These are phyloP conservation scores for Rhodomyrtus psidioides DNA, from an alignment of 441 rosid species.

Conservation along the genomic window DNA sequence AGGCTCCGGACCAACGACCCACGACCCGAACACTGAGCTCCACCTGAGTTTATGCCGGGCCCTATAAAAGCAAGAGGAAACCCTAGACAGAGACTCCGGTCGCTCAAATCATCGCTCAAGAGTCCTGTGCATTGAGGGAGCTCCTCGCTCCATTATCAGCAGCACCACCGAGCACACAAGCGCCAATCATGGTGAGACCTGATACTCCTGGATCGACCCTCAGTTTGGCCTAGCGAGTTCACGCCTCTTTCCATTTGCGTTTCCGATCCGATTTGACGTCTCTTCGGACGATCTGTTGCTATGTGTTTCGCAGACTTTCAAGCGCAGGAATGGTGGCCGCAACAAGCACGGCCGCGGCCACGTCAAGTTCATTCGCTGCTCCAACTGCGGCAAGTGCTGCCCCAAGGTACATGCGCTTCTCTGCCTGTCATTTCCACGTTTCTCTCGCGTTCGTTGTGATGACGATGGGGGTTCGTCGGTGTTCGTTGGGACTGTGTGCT, in stretches of 20 bases:
- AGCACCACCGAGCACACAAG: not conserved
- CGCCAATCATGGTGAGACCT: not conserved
- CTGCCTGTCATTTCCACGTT: not conserved
- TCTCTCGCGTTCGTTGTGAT: not conserved
- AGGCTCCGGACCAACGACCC: no score
- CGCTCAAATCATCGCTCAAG: not conserved
- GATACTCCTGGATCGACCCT: not conserved
- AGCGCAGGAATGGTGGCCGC: slow-evolving; percentile 93
- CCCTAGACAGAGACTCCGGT: not conserved
- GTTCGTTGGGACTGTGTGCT: not conserved
- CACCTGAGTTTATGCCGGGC: not conserved
- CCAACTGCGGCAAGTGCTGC: slow-evolving; percentile 98
- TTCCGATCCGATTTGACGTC: not conserved
- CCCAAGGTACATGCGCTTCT: slow-evolving; percentile 46
- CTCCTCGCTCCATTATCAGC: not conserved
- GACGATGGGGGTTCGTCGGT: not conserved
- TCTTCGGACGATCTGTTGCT: not conserved
- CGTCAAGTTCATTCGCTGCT: slow-evolving; percentile 85
- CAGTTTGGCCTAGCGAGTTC: not conserved
- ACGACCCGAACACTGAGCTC: no score
- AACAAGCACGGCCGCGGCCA: slow-evolving; percentile 99
- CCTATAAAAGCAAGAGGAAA: not conserved
- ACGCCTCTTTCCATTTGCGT: not conserved
- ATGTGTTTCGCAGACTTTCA: slow-evolving; percentile 51
- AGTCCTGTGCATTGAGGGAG: not conserved